phyloP scores from a whole-genome alignment of 2,329 filamentous ascomycete species.

The Cytospora chrysosperma region DNA sequence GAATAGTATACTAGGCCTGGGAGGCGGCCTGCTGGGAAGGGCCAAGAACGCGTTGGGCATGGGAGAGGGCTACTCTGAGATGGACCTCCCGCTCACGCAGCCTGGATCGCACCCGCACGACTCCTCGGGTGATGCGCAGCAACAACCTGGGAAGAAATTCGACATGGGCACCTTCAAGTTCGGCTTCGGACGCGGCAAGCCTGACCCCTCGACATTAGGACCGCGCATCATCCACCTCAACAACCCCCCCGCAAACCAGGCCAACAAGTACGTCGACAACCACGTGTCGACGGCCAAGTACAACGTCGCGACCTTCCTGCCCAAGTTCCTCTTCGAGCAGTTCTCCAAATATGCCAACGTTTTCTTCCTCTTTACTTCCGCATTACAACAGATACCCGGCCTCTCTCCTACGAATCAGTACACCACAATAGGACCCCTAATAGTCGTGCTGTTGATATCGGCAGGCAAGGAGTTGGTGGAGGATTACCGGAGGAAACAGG shows the following conservation, averaged over 20 bases:
- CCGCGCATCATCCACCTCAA: constrained; percentile 94
- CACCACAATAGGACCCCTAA: constrained; percentile 92
- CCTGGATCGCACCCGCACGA: constrained; percentile 42
- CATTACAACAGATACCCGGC: constrained; percentile 89
- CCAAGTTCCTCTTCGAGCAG: constrained; percentile 96
- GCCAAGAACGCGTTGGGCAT: constrained; percentile 91
- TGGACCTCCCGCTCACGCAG: constrained; percentile 95
- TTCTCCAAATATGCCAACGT: constrained; percentile 99
- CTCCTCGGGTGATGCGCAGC: constrained; percentile 39
- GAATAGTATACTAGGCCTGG: constrained; percentile 85
- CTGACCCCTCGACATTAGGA: constrained; percentile 86
- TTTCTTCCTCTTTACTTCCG: constrained; percentile 98
- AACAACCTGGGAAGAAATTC: constrained; percentile 50
- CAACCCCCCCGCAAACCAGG: constrained; percentile 87
- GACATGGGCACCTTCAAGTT: constrained; percentile 83
- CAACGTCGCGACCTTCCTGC: constrained; percentile 87
- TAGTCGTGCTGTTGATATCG: constrained; percentile 89
- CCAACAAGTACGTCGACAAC: constrained; percentile 91
- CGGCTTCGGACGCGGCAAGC: constrained; percentile 79
- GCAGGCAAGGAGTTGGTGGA: constrained; percentile 93
- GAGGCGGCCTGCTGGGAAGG: constrained; percentile 81
- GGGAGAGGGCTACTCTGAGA: constrained; percentile 88
- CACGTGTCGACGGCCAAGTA: constrained; percentile 98
- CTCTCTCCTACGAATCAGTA: constrained; percentile 94
- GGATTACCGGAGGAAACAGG: constrained; percentile 84